A percentile compares a stretch with the other conserved stretches of the same genome.
These are phyloP conservation scores for Daldinia bambusicola DNA, from an alignment of 495 filamentous ascomycete genomes.

Conservation along the genomic window DNA sequence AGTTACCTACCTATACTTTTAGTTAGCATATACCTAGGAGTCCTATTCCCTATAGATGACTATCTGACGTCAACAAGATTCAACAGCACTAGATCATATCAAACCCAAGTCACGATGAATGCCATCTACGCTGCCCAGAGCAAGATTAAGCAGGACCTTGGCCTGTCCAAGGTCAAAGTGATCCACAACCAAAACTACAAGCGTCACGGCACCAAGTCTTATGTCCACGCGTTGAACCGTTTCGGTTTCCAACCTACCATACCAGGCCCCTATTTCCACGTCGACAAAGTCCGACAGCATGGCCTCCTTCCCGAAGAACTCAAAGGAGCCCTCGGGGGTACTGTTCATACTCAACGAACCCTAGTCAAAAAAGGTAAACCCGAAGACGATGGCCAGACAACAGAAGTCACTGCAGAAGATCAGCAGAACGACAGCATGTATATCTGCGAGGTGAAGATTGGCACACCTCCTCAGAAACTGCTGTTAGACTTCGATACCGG, in stretches of 20 bases:
- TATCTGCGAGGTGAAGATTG: conserved; percentile 72
- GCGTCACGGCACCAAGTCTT: conserved; percentile 75
- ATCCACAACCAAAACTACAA: conserved; percentile 71
- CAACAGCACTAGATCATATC: conserved; percentile 7
- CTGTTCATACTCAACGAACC: conserved; percentile 53
- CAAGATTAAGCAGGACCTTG: conserved; percentile 49
- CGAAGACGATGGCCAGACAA: conserved; percentile 46
- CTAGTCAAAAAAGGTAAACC: conserved; percentile 62
- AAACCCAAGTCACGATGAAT: conserved; percentile 44
- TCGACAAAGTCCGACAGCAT: conserved; percentile 52
- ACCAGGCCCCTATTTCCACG: conserved; percentile 71
- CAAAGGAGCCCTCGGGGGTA: conserved; percentile 57
- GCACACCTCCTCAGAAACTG: conserved; percentile 73
- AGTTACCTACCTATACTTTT: neutral
- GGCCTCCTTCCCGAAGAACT: conserved; percentile 47
- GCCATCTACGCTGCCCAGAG: conserved; percentile 48
- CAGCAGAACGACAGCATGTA: conserved; percentile 79
- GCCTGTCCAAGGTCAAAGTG: conserved; percentile 61
- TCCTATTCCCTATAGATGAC: conserved; percentile 18
- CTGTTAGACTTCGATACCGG: conserved; percentile 81
- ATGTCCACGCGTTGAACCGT: conserved; percentile 74
- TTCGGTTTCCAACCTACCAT: conserved; percentile 76
- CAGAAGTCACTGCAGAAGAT: conserved; percentile 74
- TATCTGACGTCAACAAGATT: conserved; percentile 1
- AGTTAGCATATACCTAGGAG: conserved; percentile 12